Evolutionary conservation across 352 stramenopile species (phyloP).

Genomic region (Pythium insidiosum): DNA sequence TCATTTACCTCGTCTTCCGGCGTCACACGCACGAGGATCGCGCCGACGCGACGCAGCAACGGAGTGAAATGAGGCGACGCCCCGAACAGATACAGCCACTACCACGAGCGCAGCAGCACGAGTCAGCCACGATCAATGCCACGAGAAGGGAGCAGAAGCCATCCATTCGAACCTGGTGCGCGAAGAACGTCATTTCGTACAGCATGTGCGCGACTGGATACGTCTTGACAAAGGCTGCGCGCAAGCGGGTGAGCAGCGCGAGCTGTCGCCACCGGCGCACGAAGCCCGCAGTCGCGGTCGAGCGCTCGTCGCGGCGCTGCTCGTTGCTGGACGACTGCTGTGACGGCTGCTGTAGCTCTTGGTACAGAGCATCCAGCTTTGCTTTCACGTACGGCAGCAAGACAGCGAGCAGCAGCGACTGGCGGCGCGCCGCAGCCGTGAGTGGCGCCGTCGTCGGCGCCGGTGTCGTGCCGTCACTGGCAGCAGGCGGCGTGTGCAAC

Average conservation of each 20-base stretch:
- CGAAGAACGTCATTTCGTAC: constrained; percentile 76
- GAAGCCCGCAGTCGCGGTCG: too few relatives aligned
- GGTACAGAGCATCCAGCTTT: constrained; percentile 64
- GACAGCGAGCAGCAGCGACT: constrained; percentile 55
- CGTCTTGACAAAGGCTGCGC: constrained; percentile 47
- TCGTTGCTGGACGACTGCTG: not conserved
- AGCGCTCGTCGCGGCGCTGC: constrained; percentile 6
- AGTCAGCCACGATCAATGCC: too few relatives aligned
- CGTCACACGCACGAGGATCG: constrained; percentile 63
- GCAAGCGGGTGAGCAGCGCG: constrained; percentile 33
- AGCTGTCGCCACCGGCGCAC: constrained; percentile 38
- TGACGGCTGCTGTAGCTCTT: constrained; percentile 25
- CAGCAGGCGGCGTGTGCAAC: constrained; percentile 9
- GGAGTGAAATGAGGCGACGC: constrained; percentile 80
- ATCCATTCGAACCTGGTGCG: constrained; percentile 67
- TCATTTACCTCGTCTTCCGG: constrained; percentile 52
- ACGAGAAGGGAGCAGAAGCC: too few relatives aligned
- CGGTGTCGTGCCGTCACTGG: not conserved
- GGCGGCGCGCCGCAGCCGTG: constrained; percentile 30
- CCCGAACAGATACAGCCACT: constrained; percentile 84
- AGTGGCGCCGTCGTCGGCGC: constrained; percentile 24
- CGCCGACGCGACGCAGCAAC: constrained; percentile 64
- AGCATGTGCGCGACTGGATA: constrained; percentile 77
- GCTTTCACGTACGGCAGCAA: constrained; percentile 72
- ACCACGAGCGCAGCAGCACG: too few relatives aligned